Base-by-base conservation (phyloP, 163 green algal species). In the Chlorella variabilis region DNA sequence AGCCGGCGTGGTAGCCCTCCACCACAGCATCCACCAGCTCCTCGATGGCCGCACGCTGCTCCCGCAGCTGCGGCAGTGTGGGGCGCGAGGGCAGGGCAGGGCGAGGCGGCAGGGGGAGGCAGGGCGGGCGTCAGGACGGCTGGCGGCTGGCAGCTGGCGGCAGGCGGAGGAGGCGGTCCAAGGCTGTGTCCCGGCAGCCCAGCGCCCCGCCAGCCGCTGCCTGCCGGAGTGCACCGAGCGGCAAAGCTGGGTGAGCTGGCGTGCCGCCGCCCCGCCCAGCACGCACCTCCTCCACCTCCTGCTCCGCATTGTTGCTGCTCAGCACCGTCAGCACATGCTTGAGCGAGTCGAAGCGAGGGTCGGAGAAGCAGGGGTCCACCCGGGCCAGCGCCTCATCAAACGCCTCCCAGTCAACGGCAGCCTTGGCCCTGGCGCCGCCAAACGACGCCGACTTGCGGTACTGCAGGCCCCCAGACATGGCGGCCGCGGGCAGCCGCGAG, bases 1-100 rank as follows among this genome's bases (percentile, higher is more conserved):
- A 98, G 62, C 94, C 95, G 18, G 82, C 76, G 82, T 98, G 93
- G 83, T 97, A 96, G 42, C 80, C 85, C 41, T 93, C 87, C 29
- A 98, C 94, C 69, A 98, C 90, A 2, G 84, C 71, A 61, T 98
- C 94, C 36, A 98, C 91, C 49, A 97, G 84, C 31, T 82, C 83
- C 23, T 95, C 92, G 23, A 98, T 85, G 1, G 83, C 68, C 31
- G 87, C 79, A 13, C 89, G 84, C 41, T 94, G 86, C 51, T 87
- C 80, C 3, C 89, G 88, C 29, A 97, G 86, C 90, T 97, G 91
- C 82, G 77, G n/a, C n/a, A n/a, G n/a, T n/a, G n/a, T n/a, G n/a
- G n/a, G n/a, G n/a, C n/a, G n/a, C n/a, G n/a, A n/a, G n/a, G n/a
- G n/a, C n/a, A n/a, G n/a, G n/a, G n/a, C n/a, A n/a, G n/a, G n/a